These are phyloP conservation scores for Fusarium sulawesiense DNA, from an alignment of 2,329 filamentous ascomycete genomes.

Conservation along the genomic window DNA sequence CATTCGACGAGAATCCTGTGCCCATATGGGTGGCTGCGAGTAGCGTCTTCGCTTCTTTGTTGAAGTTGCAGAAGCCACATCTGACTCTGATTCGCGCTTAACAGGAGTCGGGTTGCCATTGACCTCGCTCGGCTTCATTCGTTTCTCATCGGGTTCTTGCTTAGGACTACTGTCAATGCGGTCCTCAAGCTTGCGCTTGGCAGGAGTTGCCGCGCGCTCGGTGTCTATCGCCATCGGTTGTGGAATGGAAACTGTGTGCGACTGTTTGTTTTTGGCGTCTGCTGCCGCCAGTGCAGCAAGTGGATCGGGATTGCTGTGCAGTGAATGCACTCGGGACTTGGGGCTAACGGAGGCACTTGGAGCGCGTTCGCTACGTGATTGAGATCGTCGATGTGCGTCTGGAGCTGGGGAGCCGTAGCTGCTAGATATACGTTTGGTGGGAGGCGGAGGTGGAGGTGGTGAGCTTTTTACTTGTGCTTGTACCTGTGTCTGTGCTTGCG, in stretches of 20 bases:
- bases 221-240: conserved; percentile 48
- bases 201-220: conserved; percentile 52
- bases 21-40: conserved; percentile 60
- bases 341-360: conserved; percentile 81
- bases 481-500: conserved; percentile 45
- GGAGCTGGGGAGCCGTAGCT: conserved; percentile 57
- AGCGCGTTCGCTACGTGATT: conserved; percentile 72
- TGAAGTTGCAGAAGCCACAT: conserved; percentile 50
- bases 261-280: conserved; percentile 42
- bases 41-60: conserved; percentile 56
- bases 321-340: conserved; percentile 72
- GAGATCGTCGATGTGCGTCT: conserved; percentile 61
- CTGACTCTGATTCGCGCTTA: conserved; percentile 42
- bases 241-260: conserved; percentile 29
- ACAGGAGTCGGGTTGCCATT: conserved; percentile 54
- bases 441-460: conserved; percentile 52
- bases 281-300: conserved; percentile 45
- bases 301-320: conserved; percentile 58
- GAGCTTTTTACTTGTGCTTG: conserved; percentile 50
- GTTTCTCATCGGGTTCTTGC: conserved; percentile 62
- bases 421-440: conserved; percentile 56
- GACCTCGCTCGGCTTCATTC: conserved; percentile 62
- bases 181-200: conserved; percentile 56
- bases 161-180: conserved; percentile 57
- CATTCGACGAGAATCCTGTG: conserved; percentile 54